Evolutionary conservation across 2,329 filamentous ascomycete species (phyloP), one percentile per base, ranked within the genome.

Genomic region (Ascochyta lentis): DNA sequence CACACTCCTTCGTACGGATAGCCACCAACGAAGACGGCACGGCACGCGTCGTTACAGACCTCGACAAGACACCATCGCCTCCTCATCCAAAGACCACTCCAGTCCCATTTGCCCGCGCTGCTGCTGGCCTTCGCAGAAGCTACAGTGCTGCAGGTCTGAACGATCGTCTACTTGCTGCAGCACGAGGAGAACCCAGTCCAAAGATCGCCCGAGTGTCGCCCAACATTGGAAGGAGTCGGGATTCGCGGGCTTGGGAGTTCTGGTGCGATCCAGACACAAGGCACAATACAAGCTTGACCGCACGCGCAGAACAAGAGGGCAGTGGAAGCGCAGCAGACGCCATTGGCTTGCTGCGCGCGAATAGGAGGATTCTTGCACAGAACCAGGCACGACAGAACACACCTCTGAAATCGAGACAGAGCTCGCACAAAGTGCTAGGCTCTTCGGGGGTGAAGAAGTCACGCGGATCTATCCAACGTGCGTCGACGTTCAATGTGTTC

Each of bases 191-290:
- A 51, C 71, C 72, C 23, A 66, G 68, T 49, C 65, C 74, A 15
- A 70, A 71, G 57, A 63, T 75, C 33, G 65, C 69, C n/a, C 75
- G 85, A 13, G 82, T 84, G 24, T 84, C 83, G 19, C 70, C 72
- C 61, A 78, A 79, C 31, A 86, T 88, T 52, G 91, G 91, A 15
- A 74, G 94, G 53, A 96, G 93, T 54, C 87, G 91, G 50, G 91
- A 97, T 73, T 91, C 92, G 16, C 87, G 92, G 46, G 90, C 89
- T 6, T 97, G 94, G 94, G 91, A 96, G 69, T 92, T 92, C 54
- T 93, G 90, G 78, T 94, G 91, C 67, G 91, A 96, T 70, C 87
- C 88, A 7, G 90, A 95, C 63, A 81, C 85, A 47, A 87, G 89
- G 39, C 91, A 92, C 54, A 72, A 67, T 33, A 70, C 67, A 68